Evolutionary conservation across 2,329 filamentous ascomycete species (phyloP).

Genomic region (Diaporthe citriasiana): DNA sequence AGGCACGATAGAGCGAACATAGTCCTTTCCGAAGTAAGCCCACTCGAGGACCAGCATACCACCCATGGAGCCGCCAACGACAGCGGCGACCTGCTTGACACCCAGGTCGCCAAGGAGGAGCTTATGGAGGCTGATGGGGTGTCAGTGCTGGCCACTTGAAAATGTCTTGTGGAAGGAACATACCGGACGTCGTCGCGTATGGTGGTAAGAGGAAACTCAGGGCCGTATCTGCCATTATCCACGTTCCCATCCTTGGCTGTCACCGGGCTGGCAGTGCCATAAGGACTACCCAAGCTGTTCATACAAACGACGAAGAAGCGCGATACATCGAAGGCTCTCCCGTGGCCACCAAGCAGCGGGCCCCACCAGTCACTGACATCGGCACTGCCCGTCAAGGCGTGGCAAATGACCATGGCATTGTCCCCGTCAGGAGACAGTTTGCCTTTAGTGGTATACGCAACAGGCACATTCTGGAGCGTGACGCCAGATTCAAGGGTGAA

Average conservation of each 20-base stretch:
- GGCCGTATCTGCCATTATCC: constrained; percentile 84
- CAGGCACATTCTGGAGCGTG: constrained; percentile 80
- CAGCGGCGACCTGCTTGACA: constrained; percentile 81
- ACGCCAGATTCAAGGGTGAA: constrained; percentile 96
- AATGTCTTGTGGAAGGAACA: constrained; percentile 51
- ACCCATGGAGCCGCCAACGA: constrained; percentile 87
- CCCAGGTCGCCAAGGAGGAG: constrained; percentile 85
- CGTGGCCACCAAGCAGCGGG: constrained; percentile 81
- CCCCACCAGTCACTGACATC: constrained; percentile 94
- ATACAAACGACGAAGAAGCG: constrained; percentile 89
- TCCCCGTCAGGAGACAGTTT: constrained; percentile 70
- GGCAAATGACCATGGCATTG: constrained; percentile 84
- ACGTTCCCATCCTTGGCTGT: constrained; percentile 88
- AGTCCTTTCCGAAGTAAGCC: constrained; percentile 90
- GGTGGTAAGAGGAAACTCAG: constrained; percentile 95
- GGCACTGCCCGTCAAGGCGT: constrained; percentile 87
- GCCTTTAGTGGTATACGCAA: constrained; percentile 77
- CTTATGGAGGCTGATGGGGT: constrained; percentile 75
- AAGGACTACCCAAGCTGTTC: constrained; percentile 88
- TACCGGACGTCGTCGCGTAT: constrained; percentile 96
- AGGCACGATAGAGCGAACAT: constrained; percentile 83
- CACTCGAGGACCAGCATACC: constrained; percentile 94
- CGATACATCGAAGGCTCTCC: constrained; percentile 84
- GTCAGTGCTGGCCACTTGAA: neutral
- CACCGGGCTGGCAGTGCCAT: constrained; percentile 88